phyloP scores from a whole-genome alignment of 305 asterid genomes.

The Fraxinus baroniana region DNA sequence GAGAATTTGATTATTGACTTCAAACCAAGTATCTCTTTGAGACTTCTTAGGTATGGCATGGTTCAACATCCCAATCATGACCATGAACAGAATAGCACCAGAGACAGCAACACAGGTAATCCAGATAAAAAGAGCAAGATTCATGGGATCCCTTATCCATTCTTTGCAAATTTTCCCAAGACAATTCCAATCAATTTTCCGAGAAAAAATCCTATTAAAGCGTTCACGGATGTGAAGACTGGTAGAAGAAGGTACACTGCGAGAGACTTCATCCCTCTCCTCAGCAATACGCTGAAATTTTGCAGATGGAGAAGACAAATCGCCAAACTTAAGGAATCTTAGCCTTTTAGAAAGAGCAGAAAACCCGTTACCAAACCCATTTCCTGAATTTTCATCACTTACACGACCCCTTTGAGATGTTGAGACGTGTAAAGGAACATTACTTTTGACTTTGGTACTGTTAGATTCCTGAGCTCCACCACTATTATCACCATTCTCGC shows the following conservation, averaged over 20 bases:
- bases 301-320: slow-evolving; percentile 38
- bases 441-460: slow-evolving; percentile 18
- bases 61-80: slow-evolving; percentile 56
- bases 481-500: slow-evolving; percentile 25
- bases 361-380: slow-evolving; percentile 5
- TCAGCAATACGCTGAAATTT: slow-evolving; percentile 44
- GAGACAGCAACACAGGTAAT: slow-evolving; percentile 42
- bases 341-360: slow-evolving; percentile 30
- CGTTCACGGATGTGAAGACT: slow-evolving; percentile 43
- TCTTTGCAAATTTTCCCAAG: slow-evolving; percentile 35
- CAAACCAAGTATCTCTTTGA: slow-evolving; percentile 48
- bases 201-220: slow-evolving; percentile 28
- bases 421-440: slow-evolving; percentile 28
- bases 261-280: slow-evolving; percentile 41
- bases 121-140: slow-evolving; percentile 44
- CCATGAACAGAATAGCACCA: slow-evolving; percentile 51
- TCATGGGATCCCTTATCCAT: slow-evolving; percentile 44
- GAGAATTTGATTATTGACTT: slow-evolving; percentile 53
- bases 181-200: slow-evolving; percentile 40
- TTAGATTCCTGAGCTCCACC: slow-evolving; percentile 32
- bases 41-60: slow-evolving; percentile 43
- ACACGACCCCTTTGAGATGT: slow-evolving; percentile 38
- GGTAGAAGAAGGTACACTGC: slow-evolving; percentile 42
- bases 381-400: slow-evolving; percentile 23
- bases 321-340: slow-evolving; percentile 34